Evolutionary conservation across 305 asterid genomes (phyloP).

Genomic region (Fraxinus nigra): DNA sequence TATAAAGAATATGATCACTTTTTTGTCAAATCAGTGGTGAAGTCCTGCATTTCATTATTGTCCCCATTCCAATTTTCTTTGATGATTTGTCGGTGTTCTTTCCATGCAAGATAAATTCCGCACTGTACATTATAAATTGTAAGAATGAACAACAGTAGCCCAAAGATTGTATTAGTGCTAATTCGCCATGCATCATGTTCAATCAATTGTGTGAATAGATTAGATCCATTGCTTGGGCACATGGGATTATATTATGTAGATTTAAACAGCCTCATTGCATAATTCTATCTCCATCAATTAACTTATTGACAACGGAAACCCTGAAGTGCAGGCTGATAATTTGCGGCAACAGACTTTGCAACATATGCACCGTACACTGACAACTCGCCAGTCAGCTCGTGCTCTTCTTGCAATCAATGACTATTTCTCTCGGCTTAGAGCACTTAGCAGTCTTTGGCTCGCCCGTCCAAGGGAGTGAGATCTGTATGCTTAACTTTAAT

Average conservation of each 20-base stretch:
- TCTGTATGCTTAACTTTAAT: background rate
- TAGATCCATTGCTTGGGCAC: background rate
- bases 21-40: background rate
- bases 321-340: constrained; percentile 42
- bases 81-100: background rate
- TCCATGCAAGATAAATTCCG: background rate
- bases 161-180: background rate
- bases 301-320: background rate
- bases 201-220: background rate
- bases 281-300: background rate
- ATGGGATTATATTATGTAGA: background rate
- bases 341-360: constrained; percentile 43
- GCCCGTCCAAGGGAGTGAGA: constrained; percentile 48
- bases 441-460: constrained; percentile 53
- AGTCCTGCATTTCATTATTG: background rate
- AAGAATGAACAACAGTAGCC: background rate
- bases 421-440: constrained; percentile 47
- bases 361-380: constrained; percentile 42
- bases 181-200: background rate
- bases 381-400: constrained; percentile 53
- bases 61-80: background rate
- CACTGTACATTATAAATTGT: background rate
- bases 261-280: background rate
- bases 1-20: background rate
- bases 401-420: constrained; percentile 47